phyloP scores from a whole-genome alignment of 768 basidiomycete species.

The Lactarius indigo region DNA sequence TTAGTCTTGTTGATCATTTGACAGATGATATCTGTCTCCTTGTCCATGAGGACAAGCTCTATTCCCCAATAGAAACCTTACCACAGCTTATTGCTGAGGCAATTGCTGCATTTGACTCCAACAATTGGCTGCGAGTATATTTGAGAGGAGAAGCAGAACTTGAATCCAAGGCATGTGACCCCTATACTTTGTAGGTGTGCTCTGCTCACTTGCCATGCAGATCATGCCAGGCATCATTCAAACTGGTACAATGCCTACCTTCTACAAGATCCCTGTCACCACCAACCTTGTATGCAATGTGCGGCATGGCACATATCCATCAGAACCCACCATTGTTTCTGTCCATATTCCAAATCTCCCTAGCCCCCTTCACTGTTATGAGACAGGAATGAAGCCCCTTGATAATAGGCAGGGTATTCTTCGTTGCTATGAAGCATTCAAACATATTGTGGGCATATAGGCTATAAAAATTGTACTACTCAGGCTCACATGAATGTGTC shows the following conservation, averaged over 20 bases:
- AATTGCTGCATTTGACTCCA: neutral
- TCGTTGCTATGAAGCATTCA: neutral
- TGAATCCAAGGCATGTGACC: neutral
- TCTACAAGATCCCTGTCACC: neutral
- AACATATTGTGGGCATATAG: neutral
- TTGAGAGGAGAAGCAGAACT: neutral
- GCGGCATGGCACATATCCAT: neutral
- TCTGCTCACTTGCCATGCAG: neutral
- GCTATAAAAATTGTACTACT: neutral
- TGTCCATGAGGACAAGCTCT: slow-evolving; percentile 7
- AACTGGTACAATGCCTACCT: slow-evolving; percentile 35
- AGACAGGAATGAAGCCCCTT: neutral
- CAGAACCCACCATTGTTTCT: neutral
- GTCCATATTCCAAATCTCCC: neutral
- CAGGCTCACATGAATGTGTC: too few species aligned
- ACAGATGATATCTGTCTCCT: slow-evolving; percentile 12
- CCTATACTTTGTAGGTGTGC: neutral
- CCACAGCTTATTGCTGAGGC: neutral
- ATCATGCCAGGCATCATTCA: slow-evolving; percentile 45
- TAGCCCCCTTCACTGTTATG: neutral
- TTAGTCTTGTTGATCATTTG: slow-evolving; percentile 9
- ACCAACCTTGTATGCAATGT: neutral
- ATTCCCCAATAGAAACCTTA: too few species aligned
- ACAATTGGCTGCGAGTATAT: neutral
- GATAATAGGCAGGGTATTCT: neutral